Conservation (phyloP, 73 alveolate species). For the Blepharisma japonicum region DNA sequence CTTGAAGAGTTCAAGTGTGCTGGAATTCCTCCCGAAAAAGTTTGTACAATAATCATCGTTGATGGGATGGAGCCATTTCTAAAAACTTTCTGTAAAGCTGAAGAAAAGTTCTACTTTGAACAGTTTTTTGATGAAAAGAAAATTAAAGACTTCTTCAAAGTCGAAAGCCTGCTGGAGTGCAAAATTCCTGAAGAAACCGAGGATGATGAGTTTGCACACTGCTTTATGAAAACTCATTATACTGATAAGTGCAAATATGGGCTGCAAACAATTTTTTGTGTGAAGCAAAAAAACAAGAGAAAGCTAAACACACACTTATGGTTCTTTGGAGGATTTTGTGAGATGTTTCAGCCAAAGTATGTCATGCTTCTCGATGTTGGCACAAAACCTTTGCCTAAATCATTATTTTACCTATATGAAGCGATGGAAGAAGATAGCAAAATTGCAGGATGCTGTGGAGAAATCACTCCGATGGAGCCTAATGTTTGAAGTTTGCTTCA, state of each 20-base stretch:
- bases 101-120: not conserved
- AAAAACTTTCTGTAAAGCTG: not conserved
- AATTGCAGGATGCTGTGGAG: conserved; percentile 38
- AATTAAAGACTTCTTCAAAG: not conserved
- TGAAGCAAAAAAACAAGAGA: conserved; percentile 52
- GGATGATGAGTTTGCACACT: conserved; percentile 25
- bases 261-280: conserved; percentile 39
- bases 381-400: conserved; percentile 30
- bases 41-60: not conserved
- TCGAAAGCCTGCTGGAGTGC: not conserved
- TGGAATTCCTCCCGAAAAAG: not conserved
- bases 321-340: conserved; percentile 48
- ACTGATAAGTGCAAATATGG: no score
- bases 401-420: conserved; percentile 22
- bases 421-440: not conserved
- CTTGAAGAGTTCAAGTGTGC: conserved; percentile 10
- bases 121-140: conserved; percentile 4
- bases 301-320: conserved; percentile 58
- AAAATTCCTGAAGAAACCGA: conserved; percentile 17
- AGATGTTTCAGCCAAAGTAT: conserved; percentile 39
- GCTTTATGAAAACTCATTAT: not conserved
- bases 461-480: conserved; percentile 30
- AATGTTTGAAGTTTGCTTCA: not conserved
- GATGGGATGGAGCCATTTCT: conserved; percentile 25
- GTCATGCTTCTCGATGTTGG: conserved; percentile 53